phyloP scores from a whole-genome alignment of 257 asterid genomes.

The Solanum corneliomulleri region DNA sequence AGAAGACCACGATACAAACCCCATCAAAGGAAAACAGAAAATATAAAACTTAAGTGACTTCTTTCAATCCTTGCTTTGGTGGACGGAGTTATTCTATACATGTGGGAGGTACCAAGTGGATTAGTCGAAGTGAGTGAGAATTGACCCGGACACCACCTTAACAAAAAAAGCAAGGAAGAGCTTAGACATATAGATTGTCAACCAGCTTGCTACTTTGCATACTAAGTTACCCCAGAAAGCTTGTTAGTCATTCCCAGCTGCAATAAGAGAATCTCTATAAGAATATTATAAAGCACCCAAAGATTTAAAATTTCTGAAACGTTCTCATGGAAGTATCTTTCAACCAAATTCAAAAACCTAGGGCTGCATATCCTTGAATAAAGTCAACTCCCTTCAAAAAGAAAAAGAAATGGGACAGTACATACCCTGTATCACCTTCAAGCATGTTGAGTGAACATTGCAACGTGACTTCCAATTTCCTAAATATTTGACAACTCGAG shows the following conservation, averaged over 20 bases:
- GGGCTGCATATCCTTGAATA: not conserved
- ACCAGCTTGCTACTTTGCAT: not conserved
- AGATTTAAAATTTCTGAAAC: not conserved
- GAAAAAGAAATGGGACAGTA: not conserved
- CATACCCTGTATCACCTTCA: conserved; percentile 95
- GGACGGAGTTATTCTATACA: not conserved
- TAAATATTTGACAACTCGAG: conserved; percentile 24
- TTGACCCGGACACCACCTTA: not conserved
- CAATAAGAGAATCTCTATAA: not conserved
- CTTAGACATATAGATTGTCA: not conserved
- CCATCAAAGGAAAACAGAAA: not conserved
- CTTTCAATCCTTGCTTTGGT: not conserved
- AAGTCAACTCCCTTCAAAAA: not conserved
- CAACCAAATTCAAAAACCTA: not conserved
- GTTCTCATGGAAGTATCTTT: not conserved
- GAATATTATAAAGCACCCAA: not conserved
- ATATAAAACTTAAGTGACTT: not conserved
- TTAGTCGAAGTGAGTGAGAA: not conserved
- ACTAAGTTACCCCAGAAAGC: not conserved
- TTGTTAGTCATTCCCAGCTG: not conserved
- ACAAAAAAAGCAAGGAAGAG: not conserved
- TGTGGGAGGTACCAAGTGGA: not conserved
- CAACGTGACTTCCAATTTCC: conserved; percentile 47
- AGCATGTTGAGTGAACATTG: conserved; percentile 86
- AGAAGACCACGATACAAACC: not conserved